Base-by-base conservation (phyloP, 345 rosid species). In the Salix arbutifolia region DNA sequence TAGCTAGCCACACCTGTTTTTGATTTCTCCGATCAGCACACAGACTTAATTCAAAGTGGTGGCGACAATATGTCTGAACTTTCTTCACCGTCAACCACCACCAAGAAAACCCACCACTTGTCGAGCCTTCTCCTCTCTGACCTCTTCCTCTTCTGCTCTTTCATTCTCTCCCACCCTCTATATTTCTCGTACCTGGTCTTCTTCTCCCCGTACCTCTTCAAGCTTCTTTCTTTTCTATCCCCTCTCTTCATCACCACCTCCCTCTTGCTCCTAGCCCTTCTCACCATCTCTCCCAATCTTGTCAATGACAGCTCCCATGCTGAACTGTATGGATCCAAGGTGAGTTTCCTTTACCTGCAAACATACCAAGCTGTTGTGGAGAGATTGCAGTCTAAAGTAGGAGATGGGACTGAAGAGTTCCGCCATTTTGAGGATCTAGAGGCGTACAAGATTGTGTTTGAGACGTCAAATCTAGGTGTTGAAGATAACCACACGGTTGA, bases 181-280 rank as follows among this genome's bases (percentile, higher is more conserved):
- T 88, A 75, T 62, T 72, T 80, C 78, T 74, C 37, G 23, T 81
- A 90, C 84, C 38, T 84, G 38, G 74, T 90, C 79, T 86, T 89
- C 87, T 86, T 92, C 86, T 88, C 86, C 2, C 96, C 94, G 25
- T 90, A 89, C 86, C 78, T 93, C 67, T 48, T 91, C 88, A 93
- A 89, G 86, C 81, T 93, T 65, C 84, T 90, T 37, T 88, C 97
- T 73, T 93, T 89, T 61, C 93, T 95, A 23, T 91, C 94, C 52
- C 99, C 99, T 68, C 96, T 95, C 68, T 86, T 95, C 74, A 46
- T 89, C 72, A 91, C 97, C 62, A 90, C 99, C 25, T 82, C 90
- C 56, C 93, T 95, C 68, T 69, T 91, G 50, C 90, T 95, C 80
- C 88, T 91, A 1, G 83, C 91, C 17, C 85, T 91, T 52, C 70